These are phyloP conservation scores for Umbelopsis vinacea DNA, from an alignment of 192 early-diverging fungal species.

Conservation along the genomic window DNA sequence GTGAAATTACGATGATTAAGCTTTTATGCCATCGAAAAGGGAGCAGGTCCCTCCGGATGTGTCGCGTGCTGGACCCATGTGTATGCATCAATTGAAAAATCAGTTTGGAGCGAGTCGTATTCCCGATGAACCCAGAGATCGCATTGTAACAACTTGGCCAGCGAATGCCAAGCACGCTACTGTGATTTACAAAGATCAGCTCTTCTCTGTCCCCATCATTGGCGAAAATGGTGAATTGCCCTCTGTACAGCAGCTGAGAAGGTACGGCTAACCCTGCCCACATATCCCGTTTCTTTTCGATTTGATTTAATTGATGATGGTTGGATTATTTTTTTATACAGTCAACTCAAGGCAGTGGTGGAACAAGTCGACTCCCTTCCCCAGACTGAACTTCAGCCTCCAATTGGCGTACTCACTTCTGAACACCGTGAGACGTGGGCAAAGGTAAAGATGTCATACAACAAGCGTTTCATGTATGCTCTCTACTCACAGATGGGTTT, in stretches of 20 bases:
- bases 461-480: background rate
- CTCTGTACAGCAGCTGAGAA: constrained; percentile 46
- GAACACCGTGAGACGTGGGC: constrained; percentile 90
- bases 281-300: no score
- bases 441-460: constrained; percentile 43
- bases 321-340: background rate
- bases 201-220: constrained; percentile 83
- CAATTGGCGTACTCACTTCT: constrained; percentile 83
- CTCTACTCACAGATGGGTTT: background rate
- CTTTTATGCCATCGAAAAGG: constrained; percentile 23
- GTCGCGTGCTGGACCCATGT: constrained; percentile 73
- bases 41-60: constrained; percentile 68
- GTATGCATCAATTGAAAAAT: constrained; percentile 94
- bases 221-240: constrained; percentile 69
- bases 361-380: constrained; percentile 48
- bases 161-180: constrained; percentile 79
- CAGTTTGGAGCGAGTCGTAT: constrained; percentile 85
- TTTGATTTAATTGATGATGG: no score
- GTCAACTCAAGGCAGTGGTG: constrained; percentile 50
- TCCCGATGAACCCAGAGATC: constrained; percentile 69
- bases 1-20: background rate
- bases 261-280: constrained; percentile 22
- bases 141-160: constrained; percentile 73
- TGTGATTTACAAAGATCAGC: constrained; percentile 83
- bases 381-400: constrained; percentile 51